Evolutionary conservation across 352 stramenopile species (phyloP).

Genomic region (Pythium brassicae): DNA sequence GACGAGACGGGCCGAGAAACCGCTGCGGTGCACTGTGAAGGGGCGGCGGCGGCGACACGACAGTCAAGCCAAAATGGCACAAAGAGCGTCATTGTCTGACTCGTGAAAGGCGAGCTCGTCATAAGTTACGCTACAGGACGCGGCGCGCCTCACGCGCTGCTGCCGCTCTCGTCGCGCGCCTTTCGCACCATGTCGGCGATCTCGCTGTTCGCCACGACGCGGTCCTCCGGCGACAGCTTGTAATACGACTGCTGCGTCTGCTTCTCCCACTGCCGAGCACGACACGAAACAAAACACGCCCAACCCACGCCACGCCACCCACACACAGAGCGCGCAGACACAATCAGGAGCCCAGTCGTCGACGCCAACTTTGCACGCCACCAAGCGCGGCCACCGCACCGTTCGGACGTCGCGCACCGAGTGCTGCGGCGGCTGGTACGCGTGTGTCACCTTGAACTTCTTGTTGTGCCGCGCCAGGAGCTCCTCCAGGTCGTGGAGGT

Average conservation of each 20-base stretch:
- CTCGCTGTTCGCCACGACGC: slow-evolving; percentile 56
- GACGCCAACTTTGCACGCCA: not conserved
- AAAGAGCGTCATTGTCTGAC: too few species aligned
- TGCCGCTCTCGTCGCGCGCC: not conserved
- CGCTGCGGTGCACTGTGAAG: too few species aligned
- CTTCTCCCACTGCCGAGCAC: slow-evolving; percentile 56
- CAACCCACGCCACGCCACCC: too few species aligned
- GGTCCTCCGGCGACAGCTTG: slow-evolving; percentile 53
- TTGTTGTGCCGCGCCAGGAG: slow-evolving; percentile 74
- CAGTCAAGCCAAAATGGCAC: too few species aligned
- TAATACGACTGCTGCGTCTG: slow-evolving; percentile 68
- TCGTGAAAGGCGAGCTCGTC: too few species aligned
- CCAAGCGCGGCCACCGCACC: slow-evolving; percentile 21
- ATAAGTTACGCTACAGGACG: not conserved
- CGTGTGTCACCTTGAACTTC: slow-evolving; percentile 67
- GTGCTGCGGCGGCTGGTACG: slow-evolving; percentile 75
- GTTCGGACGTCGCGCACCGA: slow-evolving; percentile 68
- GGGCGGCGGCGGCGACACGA: too few species aligned
- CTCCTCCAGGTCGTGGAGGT: slow-evolving; percentile 40
- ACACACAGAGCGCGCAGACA: slow-evolving; percentile 1
- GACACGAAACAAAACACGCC: too few species aligned
- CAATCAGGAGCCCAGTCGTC: not conserved
- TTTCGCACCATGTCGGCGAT: slow-evolving; percentile 57
- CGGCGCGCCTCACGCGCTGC: not conserved
- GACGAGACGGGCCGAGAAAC: not conserved